Evolutionary conservation across 306 rosid genomes (phyloP).

Genomic region (Malus sieversii): DNA sequence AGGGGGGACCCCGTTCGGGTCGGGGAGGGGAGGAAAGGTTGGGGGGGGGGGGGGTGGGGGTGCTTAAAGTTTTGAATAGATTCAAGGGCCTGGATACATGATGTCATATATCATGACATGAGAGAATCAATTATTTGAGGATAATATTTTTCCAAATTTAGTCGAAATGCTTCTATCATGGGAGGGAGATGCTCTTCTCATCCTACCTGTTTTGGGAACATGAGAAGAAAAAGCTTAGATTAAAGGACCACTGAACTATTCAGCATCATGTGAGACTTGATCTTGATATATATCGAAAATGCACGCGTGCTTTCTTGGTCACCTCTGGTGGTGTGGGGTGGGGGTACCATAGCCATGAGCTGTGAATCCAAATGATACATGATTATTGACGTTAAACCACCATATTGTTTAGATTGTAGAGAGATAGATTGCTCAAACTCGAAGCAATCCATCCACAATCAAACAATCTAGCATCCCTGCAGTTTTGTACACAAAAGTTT

Average conservation of each 20-base stretch:
- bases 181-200: background rate
- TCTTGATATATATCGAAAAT: background rate
- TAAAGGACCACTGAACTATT: background rate
- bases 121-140: slow-evolving; percentile 5
- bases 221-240: background rate
- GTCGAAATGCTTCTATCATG: background rate
- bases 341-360: background rate
- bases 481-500: too few species aligned
- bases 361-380: background rate
- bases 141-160: slow-evolving; percentile 1
- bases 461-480: background rate
- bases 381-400: background rate
- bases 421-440: too few species aligned
- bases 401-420: background rate
- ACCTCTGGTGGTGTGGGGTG: background rate
- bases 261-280: background rate
- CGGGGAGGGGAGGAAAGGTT: background rate
- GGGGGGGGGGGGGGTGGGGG: background rate
- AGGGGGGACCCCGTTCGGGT: background rate
- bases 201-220: background rate
- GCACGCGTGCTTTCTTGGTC: background rate
- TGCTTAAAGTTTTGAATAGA: background rate
- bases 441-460: background rate
- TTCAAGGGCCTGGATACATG: background rate
- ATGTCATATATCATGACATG: background rate